Evolutionary conservation across 805 yeast species (phyloP).

Genomic region (Torulaspora franciscae): DNA sequence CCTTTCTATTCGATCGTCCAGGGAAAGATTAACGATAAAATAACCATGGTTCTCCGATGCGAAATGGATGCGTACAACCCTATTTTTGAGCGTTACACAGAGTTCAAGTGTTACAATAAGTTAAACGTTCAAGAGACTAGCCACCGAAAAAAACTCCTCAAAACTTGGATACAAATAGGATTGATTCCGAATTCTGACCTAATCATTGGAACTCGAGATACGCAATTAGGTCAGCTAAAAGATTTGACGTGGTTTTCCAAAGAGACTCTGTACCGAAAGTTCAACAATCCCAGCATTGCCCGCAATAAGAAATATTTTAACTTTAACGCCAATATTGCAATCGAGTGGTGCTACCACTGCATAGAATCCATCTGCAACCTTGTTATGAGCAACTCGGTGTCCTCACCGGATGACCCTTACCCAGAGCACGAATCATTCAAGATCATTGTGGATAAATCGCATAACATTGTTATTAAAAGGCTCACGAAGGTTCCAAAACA

Average conservation of each 20-base stretch:
- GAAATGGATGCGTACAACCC: conserved; percentile 33
- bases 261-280: conserved; percentile 16
- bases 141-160: conserved; percentile 31
- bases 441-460: conserved; percentile 14
- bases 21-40: conserved; percentile 17
- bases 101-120: conserved; percentile 30
- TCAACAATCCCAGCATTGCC: conserved; percentile 20
- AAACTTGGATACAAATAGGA: conserved; percentile 34
- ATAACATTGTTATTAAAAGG: conserved; percentile 14
- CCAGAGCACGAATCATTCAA: conserved; percentile 18
- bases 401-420: neutral
- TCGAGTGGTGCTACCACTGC: conserved; percentile 29
- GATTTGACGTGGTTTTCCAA: conserved; percentile 25
- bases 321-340: conserved; percentile 27
- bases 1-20: conserved; percentile 27
- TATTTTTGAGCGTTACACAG: conserved; percentile 22
- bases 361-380: conserved; percentile 17
- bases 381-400: conserved; percentile 6
- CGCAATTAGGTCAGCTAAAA: conserved; percentile 24
- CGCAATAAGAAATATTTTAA: conserved; percentile 16
- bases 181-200: conserved; percentile 29
- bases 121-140: conserved; percentile 19
- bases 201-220: conserved; percentile 29
- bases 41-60: conserved; percentile 28
- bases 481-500: conserved; percentile 14